Evolutionary conservation across 805 yeast genomes (phyloP).

Genomic region (Candida coleopterorum): DNA sequence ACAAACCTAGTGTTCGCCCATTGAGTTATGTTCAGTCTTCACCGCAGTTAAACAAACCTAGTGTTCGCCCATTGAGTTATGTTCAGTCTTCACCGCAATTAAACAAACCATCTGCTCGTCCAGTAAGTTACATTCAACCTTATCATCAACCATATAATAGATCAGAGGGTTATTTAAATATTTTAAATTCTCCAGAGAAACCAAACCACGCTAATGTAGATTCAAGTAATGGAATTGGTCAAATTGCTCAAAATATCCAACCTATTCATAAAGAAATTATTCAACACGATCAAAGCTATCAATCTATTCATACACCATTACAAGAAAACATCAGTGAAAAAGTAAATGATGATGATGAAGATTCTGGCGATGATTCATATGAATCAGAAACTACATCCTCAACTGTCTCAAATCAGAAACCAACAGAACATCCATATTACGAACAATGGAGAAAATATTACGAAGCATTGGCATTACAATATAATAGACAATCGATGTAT

Average conservation of each 20-base stretch:
- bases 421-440: constrained; percentile 27
- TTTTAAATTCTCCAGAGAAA: not conserved
- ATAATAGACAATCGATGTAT: constrained; percentile 11
- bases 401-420: constrained; percentile 7
- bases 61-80: too few species aligned
- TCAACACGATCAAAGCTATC: not conserved
- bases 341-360: constrained; percentile 8
- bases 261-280: not conserved
- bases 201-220: not conserved
- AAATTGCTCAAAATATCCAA: not conserved
- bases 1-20: too few species aligned
- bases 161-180: too few species aligned
- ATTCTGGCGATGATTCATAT: constrained; percentile 9
- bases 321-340: constrained; percentile 2
- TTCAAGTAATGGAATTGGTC: not conserved
- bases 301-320: not conserved
- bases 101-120: too few species aligned
- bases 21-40: too few species aligned
- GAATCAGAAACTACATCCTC: constrained; percentile 10
- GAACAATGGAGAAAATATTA: constrained; percentile 38
- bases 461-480: constrained; percentile 19
- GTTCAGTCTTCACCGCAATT: too few species aligned
- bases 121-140: too few species aligned
- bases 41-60: too few species aligned
- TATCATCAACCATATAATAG: too few species aligned